Conservation (phyloP, 2,329 filamentous ascomycete species). For the Pseudocercospora eumusae region DNA sequence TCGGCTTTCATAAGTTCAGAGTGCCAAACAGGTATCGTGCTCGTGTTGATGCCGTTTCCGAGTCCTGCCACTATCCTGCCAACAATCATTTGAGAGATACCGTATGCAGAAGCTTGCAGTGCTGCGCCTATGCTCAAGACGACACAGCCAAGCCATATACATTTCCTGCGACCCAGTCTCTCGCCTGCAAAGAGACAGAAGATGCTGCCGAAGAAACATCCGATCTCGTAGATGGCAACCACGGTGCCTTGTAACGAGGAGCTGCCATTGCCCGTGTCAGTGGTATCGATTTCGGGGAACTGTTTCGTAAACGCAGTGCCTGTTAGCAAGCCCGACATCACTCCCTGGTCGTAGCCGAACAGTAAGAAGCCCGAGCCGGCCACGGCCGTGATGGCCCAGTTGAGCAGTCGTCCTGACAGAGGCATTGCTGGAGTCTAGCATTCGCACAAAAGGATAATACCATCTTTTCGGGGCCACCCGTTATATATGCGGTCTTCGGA, state of each 20-base stretch:
- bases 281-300: conserved; percentile 28
- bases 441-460: neutral
- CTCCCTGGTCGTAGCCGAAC: conserved; percentile 27
- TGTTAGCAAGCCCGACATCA: conserved; percentile 24
- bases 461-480: neutral
- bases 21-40: conserved; percentile 43
- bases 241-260: conserved; percentile 41
- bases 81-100: conserved; percentile 43
- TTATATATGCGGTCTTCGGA: neutral
- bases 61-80: conserved; percentile 18
- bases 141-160: conserved; percentile 49
- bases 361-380: conserved; percentile 24
- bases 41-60: conserved; percentile 20
- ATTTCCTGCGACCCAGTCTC: conserved; percentile 49
- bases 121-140: conserved; percentile 53
- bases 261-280: conserved; percentile 14
- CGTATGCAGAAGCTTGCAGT: conserved; percentile 48
- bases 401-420: conserved; percentile 21
- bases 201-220: conserved; percentile 59
- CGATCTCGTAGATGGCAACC: conserved; percentile 60
- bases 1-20: conserved; percentile 47
- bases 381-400: conserved; percentile 26
- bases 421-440: conserved; percentile 9
- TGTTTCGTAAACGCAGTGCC: conserved; percentile 20
- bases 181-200: conserved; percentile 51